Base-by-base conservation (phyloP, 805 yeast genomes). In the Myxozyma lipomycoides region DNA sequence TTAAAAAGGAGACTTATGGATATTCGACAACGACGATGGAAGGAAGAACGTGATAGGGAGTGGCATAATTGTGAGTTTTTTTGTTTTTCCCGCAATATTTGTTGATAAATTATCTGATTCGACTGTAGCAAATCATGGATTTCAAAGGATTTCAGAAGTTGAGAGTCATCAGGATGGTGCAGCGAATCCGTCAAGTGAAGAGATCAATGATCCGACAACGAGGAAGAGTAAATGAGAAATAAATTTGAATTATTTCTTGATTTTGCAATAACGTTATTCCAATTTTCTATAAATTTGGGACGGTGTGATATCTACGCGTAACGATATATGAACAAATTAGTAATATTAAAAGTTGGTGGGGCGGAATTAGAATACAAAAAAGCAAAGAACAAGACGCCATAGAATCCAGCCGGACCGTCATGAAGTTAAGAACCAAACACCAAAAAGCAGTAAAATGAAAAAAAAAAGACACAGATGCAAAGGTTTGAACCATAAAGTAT, bases 121-220 rank as follows among this genome's bases (percentile, higher is more conserved):
- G 32, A 12, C 17, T 4, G 6, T 21, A 51, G 56, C 56, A 19
- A 49, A 49, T 6, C 56, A 52, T 23, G 44, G 26, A 7, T 53
- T 44, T 40, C 58, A 53, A 35, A 49, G 47, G 40, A 53, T 53
- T 22, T 53, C 58, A 15, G 58, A 53, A 38, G 54, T 50, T 7
- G 58, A 53, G 40, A 23, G 40, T 4, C 58, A 46, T 22, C 19
- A 40, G 30, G 58, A 46, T 30, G 58, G 58, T 1, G 58, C 58
- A n/a, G 49, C 58, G 30, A 50, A 46, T 32, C 58, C 58, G 12
- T 51, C 56, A 17, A 48, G 53, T 9, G 58, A 53, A 40, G 58
- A 53, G 36, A 43, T 26, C 9, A 53, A 53, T 38, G 58, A 53
- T 42, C 58, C 58, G 3, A 43, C 56, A 5, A 9, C 7, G 9